Evolutionary conservation across 176 grass and related monocot species (phyloP), one percentile per base, ranked within the genome.

Genomic region (Saccharum officinarum): DNA sequence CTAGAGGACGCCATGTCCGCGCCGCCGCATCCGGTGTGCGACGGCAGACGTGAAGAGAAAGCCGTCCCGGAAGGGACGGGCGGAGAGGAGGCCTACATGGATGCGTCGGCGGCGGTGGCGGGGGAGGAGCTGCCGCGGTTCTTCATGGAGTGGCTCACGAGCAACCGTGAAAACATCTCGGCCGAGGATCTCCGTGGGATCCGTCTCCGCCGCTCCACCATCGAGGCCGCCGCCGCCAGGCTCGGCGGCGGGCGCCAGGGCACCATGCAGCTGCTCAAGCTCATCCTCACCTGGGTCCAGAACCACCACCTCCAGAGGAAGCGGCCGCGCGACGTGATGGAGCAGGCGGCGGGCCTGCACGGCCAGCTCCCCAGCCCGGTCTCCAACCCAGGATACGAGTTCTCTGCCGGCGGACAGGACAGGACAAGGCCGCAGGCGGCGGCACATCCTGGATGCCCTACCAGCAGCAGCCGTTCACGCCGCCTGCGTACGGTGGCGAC

Each of bases 81-180:
- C 28, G 75, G 20, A 59, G 86, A 78, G 20, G 91, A 87, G 62
- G 67, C 62, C 22, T 87, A 72, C 84, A 80, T 84, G 55, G 67
- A 10, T 22, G 34, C 22, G 26, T n/a, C 76, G 28, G 28, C 54
- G 20, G 17, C 14, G 37, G 67, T 68, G 39, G 79, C 65, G 17
- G 52, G 75, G 30, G 92, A 99, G 20, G 94, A 99, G 47, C 90
- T 92, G n/a, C 79, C 89, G 1, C 84, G 73, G 46, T 92, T 99
- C 77, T 99, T 99, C 82, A 92, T 99, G 69, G 97, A 99, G 23
- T 99, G 97, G 97, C 88, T 99, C 17, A 94, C 83, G 67, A 99
- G 68, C 76, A 99, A 99, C 79, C 92, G 91, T 10, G 92, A 96
- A 44, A 71, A 72, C 52, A 96, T 99, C 73, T 96, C 97, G 20